A percentile compares a stretch with the other conserved stretches of the same genome.
phyloP scores from a whole-genome alignment of 1,284 basidiomycete genomes.

The Vanrija humicola region DNA sequence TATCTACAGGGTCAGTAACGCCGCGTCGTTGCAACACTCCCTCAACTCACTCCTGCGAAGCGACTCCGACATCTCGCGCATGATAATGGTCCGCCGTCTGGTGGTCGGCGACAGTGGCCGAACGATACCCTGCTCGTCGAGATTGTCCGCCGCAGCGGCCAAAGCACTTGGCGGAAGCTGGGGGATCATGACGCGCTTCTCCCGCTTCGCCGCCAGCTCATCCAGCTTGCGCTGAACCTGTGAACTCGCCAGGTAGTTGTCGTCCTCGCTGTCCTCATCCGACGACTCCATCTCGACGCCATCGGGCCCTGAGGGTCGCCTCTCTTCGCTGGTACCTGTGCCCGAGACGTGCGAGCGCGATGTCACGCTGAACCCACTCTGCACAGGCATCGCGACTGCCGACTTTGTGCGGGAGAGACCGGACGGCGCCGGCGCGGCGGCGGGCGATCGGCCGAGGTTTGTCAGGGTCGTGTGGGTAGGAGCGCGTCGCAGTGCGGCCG shows the following conservation, averaged over 20 bases:
- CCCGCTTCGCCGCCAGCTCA: constrained; percentile 32
- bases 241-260: constrained; percentile 35
- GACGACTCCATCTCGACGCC: constrained; percentile 33
- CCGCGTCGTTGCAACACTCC: not conserved
- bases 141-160: not conserved
- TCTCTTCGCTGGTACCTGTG: constrained; percentile 3
- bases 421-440: constrained; percentile 6
- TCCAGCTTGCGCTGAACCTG: constrained; percentile 35
- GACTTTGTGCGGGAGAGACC: constrained; percentile 38
- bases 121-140: constrained; percentile 29
- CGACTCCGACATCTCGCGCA: constrained; percentile 46
- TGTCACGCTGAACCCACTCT: constrained; percentile 41
- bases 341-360: constrained; percentile 11
- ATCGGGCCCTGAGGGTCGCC: constrained; percentile 5
- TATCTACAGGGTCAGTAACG: constrained; percentile 22
- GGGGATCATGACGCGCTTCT: constrained; percentile 3
- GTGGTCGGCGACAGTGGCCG: constrained; percentile 39
- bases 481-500: constrained; percentile 23
- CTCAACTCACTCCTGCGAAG: constrained; percentile 38
- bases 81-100: constrained; percentile 39
- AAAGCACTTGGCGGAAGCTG: not conserved
- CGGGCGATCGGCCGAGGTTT: constrained; percentile 25
- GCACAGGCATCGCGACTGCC: constrained; percentile 42
- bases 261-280: constrained; percentile 35
- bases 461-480: constrained; percentile 34